Evolutionary conservation across 73 alveolate species (phyloP).

Genomic region (Paramecium octaurelia): DNA sequence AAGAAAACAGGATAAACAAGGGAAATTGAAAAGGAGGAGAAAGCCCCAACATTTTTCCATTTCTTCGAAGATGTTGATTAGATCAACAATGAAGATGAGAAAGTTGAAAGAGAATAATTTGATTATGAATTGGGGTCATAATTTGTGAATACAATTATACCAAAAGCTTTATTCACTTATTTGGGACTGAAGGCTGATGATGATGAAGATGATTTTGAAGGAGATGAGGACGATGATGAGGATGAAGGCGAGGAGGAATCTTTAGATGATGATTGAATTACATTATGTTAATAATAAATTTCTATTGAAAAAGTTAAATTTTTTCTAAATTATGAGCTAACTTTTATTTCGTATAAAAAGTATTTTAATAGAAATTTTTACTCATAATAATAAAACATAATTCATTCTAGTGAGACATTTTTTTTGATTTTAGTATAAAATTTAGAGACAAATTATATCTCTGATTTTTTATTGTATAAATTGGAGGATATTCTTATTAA

Average conservation of each 20-base stretch:
- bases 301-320: not conserved
- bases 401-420: not conserved
- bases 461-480: not conserved
- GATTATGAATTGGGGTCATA: not conserved
- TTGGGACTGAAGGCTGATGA: not conserved
- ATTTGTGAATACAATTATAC: not conserved
- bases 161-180: not conserved
- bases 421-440: not conserved
- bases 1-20: slow-evolving; percentile 21
- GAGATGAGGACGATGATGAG: not conserved
- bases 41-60: slow-evolving; percentile 42
- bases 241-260: not conserved
- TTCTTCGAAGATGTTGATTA: not conserved
- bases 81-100: not conserved
- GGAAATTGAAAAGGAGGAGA: slow-evolving; percentile 7
- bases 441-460: not conserved
- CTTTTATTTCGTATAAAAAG: not conserved
- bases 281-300: not conserved
- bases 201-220: not conserved
- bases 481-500: not conserved
- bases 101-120: not conserved
- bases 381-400: not conserved
- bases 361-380: not conserved
- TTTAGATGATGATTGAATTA: not conserved
- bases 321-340: not conserved